phyloP scores from a whole-genome alignment of 441 rosid genomes.

The Melastoma candidum region DNA sequence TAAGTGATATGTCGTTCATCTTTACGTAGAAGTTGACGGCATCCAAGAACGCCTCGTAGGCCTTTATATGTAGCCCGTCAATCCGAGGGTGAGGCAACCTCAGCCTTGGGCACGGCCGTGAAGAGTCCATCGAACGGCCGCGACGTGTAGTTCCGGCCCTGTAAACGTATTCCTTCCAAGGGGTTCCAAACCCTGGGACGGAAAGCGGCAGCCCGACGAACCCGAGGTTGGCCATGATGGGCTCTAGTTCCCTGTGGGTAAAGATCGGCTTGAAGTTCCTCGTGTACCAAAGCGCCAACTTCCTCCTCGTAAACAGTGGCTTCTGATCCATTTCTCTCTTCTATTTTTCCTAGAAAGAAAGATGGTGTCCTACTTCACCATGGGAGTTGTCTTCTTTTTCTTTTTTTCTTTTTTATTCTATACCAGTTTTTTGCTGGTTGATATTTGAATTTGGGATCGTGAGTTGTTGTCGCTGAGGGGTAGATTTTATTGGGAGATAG shows the following conservation, averaged over 20 bases:
- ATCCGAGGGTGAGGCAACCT: constrained; percentile 4
- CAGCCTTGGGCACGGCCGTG: not conserved
- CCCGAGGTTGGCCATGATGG: constrained; percentile 40
- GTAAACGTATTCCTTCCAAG: constrained; percentile 36
- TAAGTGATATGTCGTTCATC: not conserved
- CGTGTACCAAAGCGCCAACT: constrained; percentile 48
- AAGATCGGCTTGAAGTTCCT: constrained; percentile 41
- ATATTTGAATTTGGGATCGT: too few relatives aligned
- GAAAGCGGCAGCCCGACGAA: constrained; percentile 29
- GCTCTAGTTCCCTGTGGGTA: constrained; percentile 50
- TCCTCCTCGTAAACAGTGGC: constrained; percentile 13
- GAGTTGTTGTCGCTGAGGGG: too few relatives aligned
- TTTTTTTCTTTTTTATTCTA: too few relatives aligned
- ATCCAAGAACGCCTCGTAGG: constrained; percentile 4
- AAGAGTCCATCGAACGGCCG: too few relatives aligned
- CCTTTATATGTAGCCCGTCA: constrained; percentile 4
- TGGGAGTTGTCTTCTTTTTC: too few relatives aligned
- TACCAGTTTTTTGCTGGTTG: too few relatives aligned
- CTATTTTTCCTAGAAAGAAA: too few relatives aligned
- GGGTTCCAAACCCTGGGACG: constrained; percentile 3
- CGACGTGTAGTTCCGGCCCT: too few relatives aligned
- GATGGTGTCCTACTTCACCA: too few relatives aligned
- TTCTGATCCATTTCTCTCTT: too few relatives aligned
- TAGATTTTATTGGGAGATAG: too few relatives aligned
- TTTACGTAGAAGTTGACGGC: not conserved